phyloP scores from a whole-genome alignment of 441 rosid genomes.

The Bocquillonia castaneifolia region DNA sequence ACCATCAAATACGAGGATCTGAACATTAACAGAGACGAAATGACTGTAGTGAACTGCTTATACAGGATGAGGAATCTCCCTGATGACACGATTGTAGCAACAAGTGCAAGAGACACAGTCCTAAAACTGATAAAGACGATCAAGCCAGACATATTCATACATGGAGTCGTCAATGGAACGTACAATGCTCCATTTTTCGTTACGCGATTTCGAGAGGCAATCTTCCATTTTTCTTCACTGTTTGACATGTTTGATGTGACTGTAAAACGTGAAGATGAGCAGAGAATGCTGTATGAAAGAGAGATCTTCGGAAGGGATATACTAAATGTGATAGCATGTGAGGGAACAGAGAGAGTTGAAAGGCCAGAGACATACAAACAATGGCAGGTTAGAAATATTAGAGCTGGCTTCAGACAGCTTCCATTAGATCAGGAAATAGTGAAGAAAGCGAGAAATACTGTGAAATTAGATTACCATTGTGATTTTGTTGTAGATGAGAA shows the following conservation, averaged over 20 bases:
- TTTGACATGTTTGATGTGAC: conserved; percentile 36
- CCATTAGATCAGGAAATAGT: conserved; percentile 41
- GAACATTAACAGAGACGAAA: conserved; percentile 44
- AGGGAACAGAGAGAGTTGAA: conserved; percentile 42
- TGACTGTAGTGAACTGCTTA: conserved; percentile 52
- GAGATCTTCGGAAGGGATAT: conserved; percentile 36
- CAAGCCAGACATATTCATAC: conserved; percentile 53
- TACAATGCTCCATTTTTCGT: conserved; percentile 42
- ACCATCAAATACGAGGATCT: conserved; percentile 48
- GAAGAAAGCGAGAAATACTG: conserved; percentile 33
- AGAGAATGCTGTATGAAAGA: conserved; percentile 44
- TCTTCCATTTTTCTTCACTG: conserved; percentile 39
- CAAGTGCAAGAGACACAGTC: conserved; percentile 56
- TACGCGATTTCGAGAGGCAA: conserved; percentile 38
- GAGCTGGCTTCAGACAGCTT: conserved; percentile 62
- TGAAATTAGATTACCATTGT: conserved; percentile 24
- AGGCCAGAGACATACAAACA: conserved; percentile 80
- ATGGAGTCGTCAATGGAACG: conserved; percentile 35
- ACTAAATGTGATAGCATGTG: conserved; percentile 46
- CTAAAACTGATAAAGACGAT: conserved; percentile 49
- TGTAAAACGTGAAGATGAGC: conserved; percentile 23
- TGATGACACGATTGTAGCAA: conserved; percentile 57
- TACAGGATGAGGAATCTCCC: conserved; percentile 47
- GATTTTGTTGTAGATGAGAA: conserved; percentile 54
- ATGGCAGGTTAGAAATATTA: conserved; percentile 52